Evolutionary conservation across 441 rosid species (phyloP).

Genomic region (Populus hybrid): DNA sequence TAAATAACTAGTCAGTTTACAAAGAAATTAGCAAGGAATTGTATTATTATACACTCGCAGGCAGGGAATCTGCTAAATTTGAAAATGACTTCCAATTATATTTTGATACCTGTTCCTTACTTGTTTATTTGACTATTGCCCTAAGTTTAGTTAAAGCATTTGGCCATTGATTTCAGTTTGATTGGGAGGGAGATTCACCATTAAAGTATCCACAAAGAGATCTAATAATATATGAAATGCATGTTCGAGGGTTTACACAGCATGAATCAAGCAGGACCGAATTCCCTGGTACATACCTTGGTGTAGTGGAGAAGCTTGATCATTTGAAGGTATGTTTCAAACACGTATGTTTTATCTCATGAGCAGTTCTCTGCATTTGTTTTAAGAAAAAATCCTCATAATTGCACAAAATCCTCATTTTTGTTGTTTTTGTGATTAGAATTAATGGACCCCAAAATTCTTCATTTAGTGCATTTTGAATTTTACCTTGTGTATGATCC

Average conservation of each 20-base stretch:
- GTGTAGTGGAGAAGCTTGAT: slow-evolving; percentile 86
- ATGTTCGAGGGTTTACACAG: slow-evolving; percentile 86
- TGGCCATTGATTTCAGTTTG: slow-evolving; percentile 57
- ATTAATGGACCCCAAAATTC: background rate
- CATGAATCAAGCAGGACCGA: slow-evolving; percentile 75
- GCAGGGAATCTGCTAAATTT: background rate
- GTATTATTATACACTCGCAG: background rate
- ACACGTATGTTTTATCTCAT: background rate
- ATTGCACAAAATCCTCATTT: background rate
- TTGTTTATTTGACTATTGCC: slow-evolving; percentile 9
- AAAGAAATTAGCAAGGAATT: background rate
- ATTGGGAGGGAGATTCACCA: slow-evolving; percentile 97
- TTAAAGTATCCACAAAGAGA: slow-evolving; percentile 68
- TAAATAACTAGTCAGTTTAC: background rate
- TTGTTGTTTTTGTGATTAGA: background rate
- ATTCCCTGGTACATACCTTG: slow-evolving; percentile 84
- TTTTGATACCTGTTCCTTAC: background rate
- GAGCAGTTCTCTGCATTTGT: background rate
- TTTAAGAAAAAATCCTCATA: background rate
- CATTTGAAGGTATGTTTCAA: slow-evolving; percentile 67
- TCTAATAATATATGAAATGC: slow-evolving; percentile 84
- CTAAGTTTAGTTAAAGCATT: slow-evolving; percentile 1
- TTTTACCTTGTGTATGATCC: background rate
- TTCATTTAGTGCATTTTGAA: background rate
- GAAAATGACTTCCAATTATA: background rate